Percentiles rank a stretch among this genome's conserved stretches.
Evolutionary conservation across 805 yeast species (phyloP).

Genomic region (Myxozyma mucilagina): DNA sequence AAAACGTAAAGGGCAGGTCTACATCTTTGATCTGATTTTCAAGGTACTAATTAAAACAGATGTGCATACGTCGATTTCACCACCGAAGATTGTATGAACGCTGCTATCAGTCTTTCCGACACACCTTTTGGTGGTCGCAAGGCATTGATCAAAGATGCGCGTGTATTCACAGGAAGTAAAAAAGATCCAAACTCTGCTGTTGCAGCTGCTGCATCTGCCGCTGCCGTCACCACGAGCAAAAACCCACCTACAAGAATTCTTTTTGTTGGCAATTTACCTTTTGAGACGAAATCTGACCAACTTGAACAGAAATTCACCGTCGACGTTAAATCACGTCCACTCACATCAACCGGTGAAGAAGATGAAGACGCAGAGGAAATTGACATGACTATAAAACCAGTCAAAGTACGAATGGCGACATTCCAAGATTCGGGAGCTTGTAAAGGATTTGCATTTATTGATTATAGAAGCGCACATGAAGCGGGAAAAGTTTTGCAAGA

Average conservation of each 20-base stretch:
- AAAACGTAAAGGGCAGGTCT: constrained; percentile 48
- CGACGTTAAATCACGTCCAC: constrained; percentile 73
- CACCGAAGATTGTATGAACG: constrained; percentile 56
- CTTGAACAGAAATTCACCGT: constrained; percentile 81
- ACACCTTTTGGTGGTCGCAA: constrained; percentile 77
- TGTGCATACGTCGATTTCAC: constrained; percentile 88
- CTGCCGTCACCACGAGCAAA: constrained; percentile 61
- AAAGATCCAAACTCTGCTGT: constrained; percentile 59
- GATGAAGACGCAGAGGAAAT: constrained; percentile 67
- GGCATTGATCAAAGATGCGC: constrained; percentile 76
- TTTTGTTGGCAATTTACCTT: constrained; percentile 90
- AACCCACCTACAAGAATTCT: constrained; percentile 70
- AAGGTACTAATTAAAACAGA: constrained; percentile 48
- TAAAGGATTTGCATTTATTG: constrained; percentile 93
- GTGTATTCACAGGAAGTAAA: constrained; percentile 61
- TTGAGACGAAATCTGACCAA: constrained; percentile 81
- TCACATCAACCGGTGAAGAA: background rate
- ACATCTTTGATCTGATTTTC: background rate
- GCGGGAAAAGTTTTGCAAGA: constrained; percentile 82
- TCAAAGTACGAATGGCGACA: constrained; percentile 89
- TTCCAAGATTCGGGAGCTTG: constrained; percentile 94
- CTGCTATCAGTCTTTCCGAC: constrained; percentile 71
- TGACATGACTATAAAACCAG: constrained; percentile 78
- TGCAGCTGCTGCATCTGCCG: constrained; percentile 27
- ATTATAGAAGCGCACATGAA: constrained; percentile 75